Evolutionary conservation across 1,284 basidiomycete species (phyloP).

Genomic region (Inonotus obliquus): DNA sequence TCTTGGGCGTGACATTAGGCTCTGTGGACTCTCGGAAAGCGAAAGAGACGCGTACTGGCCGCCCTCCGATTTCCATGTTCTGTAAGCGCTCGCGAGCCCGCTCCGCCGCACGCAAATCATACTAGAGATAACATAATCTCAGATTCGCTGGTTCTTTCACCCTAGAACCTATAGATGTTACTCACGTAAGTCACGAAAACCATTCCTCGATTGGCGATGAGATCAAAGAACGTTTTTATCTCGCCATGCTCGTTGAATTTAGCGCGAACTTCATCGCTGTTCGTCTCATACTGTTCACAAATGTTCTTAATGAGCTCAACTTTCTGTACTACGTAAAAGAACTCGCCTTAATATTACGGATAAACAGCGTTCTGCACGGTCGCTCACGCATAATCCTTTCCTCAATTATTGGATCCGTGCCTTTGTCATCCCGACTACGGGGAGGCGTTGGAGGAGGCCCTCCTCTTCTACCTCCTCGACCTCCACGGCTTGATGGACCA

Average conservation of each 20-base stretch:
- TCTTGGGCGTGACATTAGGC: conserved; percentile 41
- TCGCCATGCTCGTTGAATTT: conserved; percentile 91
- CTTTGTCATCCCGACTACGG: conserved; percentile 76
- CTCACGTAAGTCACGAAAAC: conserved; percentile 97
- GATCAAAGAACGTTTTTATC: conserved; percentile 95
- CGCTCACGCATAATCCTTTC: conserved; percentile 87
- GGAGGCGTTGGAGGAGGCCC: conserved; percentile 44
- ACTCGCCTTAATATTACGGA: conserved; percentile 95
- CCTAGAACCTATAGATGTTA: conserved; percentile 22
- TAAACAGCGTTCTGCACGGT: conserved; percentile 93
- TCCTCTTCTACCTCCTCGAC: conserved; percentile 44
- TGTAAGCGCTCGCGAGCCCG: conserved; percentile 85
- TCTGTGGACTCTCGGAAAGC: not conserved
- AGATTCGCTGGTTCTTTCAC: not conserved
- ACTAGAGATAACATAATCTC: conserved; percentile 45
- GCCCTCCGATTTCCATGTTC: conserved; percentile 77
- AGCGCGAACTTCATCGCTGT: conserved; percentile 75
- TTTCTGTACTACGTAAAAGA: conserved; percentile 10
- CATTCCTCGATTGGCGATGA: conserved; percentile 92
- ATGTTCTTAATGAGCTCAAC: conserved; percentile 20
- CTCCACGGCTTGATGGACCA: conserved; percentile 39
- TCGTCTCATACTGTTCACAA: conserved; percentile 77
- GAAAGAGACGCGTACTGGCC: conserved; percentile 57
- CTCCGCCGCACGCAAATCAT: conserved; percentile 87
- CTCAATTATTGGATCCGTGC: conserved; percentile 83